Base-by-base conservation (phyloP, 1,284 basidiomycete genomes). In the Chiua sp. region DNA sequence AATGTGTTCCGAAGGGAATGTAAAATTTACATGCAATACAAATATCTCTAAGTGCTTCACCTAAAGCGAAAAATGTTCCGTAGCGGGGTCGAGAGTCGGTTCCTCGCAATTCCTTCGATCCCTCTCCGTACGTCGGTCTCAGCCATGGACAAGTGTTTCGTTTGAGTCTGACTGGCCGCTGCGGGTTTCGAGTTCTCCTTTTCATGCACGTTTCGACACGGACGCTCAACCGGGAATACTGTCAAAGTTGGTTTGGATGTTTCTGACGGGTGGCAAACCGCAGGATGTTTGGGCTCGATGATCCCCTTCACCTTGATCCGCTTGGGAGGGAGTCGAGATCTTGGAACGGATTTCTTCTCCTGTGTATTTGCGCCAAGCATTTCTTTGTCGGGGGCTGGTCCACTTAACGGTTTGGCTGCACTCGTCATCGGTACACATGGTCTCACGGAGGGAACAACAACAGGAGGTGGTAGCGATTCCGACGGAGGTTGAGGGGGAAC, bases 51-150 rank as follows among this genome's bases (percentile, higher is more conserved):
- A 47, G 20, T 54, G 46, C 42, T 30, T 61, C 74, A 82, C 67
- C 77, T 82, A 63, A 83, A 80, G 48, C 79, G 79, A 44, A 84
- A 76, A 47, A 83, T 81, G 63, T 78, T 82, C 53, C 79, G 75
- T 54, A 83, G 66, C 32, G 82, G 81, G 37, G 75, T 73, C 16
- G 79, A 79, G 68, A 81, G 77, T n/a, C 79, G 76, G 65, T 74
- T 80, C 64, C 76, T 81, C 48, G 72, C 20, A 33, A 56, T 47
- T 55, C 75, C 61, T 53, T 75, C 69, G 8, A 65, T 59, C 54
- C 63, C 72, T 53, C 64, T 67, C 42, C 70, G 71, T 22, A 75
- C 51, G 33, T 72, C 65, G 49, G 59, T 62, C 61, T 67, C 71
- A 23, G 63, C 55, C 52, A 65, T 28, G 15, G 62, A 53, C 35